Conservation (phyloP, 1,139 yeast genomes). For the Hansenula sp. region DNA sequence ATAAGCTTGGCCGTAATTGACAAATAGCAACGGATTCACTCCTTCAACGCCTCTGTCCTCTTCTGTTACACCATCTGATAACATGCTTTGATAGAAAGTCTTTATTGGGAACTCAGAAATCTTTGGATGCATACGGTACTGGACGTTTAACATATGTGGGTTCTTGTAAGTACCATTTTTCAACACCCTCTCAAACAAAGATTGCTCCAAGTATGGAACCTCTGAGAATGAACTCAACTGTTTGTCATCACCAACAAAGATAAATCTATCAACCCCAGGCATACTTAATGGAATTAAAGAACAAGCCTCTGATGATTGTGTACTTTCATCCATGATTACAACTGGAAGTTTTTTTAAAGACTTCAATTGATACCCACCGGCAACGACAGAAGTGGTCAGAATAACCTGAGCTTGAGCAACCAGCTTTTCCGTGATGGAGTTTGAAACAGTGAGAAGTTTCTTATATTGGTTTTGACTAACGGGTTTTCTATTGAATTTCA, state of each 20-base stretch:
- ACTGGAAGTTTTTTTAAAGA: slow-evolving; percentile 56
- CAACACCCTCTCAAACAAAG: slow-evolving; percentile 56
- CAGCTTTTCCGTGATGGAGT: slow-evolving; percentile 42
- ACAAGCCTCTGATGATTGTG: slow-evolving; percentile 70
- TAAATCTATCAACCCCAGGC: slow-evolving; percentile 63
- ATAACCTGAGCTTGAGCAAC: slow-evolving; percentile 66
- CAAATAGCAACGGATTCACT: slow-evolving; percentile 49
- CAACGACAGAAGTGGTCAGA: slow-evolving; percentile 68
- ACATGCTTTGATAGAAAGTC: slow-evolving; percentile 48
- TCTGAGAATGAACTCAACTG: slow-evolving; percentile 62
- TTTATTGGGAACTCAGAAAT: slow-evolving; percentile 53
- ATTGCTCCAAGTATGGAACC: slow-evolving; percentile 55
- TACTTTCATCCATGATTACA: slow-evolving; percentile 67
- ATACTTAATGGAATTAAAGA: slow-evolving; percentile 67
- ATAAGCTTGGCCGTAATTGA: slow-evolving; percentile 44
- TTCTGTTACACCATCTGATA: slow-evolving; percentile 58
- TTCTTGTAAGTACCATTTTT: slow-evolving; percentile 51
- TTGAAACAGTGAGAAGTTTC: slow-evolving; percentile 42
- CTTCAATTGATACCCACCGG: slow-evolving; percentile 63
- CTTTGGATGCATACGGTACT: slow-evolving; percentile 70
- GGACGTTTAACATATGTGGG: slow-evolving; percentile 68
- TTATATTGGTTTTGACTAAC: slow-evolving; percentile 44
- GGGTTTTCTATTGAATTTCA: slow-evolving; percentile 37
- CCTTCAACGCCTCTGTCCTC: slow-evolving; percentile 41
- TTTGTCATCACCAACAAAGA: slow-evolving; percentile 71